Percentiles rank a stretch among this genome's conserved stretches.
These are phyloP conservation scores for Hyaloscypha bicolor DNA, from an alignment of 495 filamentous ascomycete species.

Conservation along the genomic window DNA sequence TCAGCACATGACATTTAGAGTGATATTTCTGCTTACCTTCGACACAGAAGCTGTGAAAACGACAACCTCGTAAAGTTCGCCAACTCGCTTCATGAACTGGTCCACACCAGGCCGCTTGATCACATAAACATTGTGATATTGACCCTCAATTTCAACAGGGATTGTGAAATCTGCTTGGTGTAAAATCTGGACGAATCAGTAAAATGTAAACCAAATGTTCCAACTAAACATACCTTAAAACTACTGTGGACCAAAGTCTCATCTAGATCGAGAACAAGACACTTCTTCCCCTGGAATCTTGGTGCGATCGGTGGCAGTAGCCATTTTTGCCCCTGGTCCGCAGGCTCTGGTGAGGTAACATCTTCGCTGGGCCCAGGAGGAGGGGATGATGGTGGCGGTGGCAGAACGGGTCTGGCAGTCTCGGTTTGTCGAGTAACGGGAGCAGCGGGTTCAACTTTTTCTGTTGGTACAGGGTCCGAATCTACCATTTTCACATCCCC, in stretches of 20 bases:
- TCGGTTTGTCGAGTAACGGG: conserved; percentile 42
- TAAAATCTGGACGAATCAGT: conserved; percentile 66
- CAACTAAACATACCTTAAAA: conserved; percentile 75
- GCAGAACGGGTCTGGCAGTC: conserved; percentile 55
- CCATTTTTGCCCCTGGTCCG: conserved; percentile 62
- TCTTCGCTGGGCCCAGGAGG: conserved; percentile 39
- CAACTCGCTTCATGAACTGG: conserved; percentile 97
- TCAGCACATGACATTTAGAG: conserved; percentile 24
- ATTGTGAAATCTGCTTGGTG: conserved; percentile 99
- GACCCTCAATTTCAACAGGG: conserved; percentile 97
- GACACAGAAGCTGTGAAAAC: conserved; percentile 99
- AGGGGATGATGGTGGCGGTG: conserved; percentile 49
- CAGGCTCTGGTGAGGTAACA: conserved; percentile 37
- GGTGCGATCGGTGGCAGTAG: conserved; percentile 78
- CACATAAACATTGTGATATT: conserved; percentile 99
- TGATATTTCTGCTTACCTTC: conserved; percentile 65
- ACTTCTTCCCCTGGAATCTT: conserved; percentile 83
- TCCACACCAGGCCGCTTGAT: conserved; percentile 98
- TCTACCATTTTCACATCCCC: conserved; percentile 61
- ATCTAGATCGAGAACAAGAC: conserved; percentile 92
- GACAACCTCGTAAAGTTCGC: conserved; percentile 97
- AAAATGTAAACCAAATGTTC: neutral
- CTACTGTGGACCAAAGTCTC: conserved; percentile 99
- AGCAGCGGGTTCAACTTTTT: conserved; percentile 34
- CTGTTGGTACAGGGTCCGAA: conserved; percentile 24